Base-by-base conservation (phyloP, 192 early-diverging fungal genomes). In the Backusella tarrabulga region DNA sequence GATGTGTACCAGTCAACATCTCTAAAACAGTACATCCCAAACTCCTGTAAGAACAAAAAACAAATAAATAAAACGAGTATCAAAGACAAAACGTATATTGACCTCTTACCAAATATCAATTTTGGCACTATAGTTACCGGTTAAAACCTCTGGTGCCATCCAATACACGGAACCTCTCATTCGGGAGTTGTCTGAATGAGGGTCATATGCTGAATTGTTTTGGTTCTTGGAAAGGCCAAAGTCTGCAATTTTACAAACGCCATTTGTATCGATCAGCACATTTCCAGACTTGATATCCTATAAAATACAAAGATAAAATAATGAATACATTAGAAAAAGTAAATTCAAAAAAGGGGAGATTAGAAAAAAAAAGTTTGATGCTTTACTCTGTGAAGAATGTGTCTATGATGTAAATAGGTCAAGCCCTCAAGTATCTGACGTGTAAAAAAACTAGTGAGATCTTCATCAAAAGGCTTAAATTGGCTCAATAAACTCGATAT, bases 61-160 rank as follows among this genome's bases (percentile, higher is more conserved):
- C 8, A 36, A 54, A 63, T 74, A 60, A 17, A 19, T 17, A 4
- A 60, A 17, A 44, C 14, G 42, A 17, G 15, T 67, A 67, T 21
- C 19, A 38, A 68, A 14, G n/a, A 4, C 12, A 26, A 23, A 69
- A 76, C 6, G n/a, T 50, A 50, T 50, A 19, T 50, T n/a, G 5
- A 44, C 4, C 11, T 44, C 42, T 74, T 66, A 91, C 94, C 97
- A 99, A 66, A 99, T 93, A 80, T 99, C 97, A 6, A 95, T 92
- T 73, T 96, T 98, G 32, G 93, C 95, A 63, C 90, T 89, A 76
- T 99, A 98, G 34, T 88, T 92, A 36, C 90, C 87, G n/a, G 85
- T 88, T 0, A 93, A 92, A 5, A 97, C 94, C 81, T 99, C 97
- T 21, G 97, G 97, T 36, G 97, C 96, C 97, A 99, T 98, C 89